Percentiles rank a stretch among this genome's conserved stretches.
Conservation (phyloP, 1,139 yeast genomes). For the Hyphopichia buzzinii region DNA sequence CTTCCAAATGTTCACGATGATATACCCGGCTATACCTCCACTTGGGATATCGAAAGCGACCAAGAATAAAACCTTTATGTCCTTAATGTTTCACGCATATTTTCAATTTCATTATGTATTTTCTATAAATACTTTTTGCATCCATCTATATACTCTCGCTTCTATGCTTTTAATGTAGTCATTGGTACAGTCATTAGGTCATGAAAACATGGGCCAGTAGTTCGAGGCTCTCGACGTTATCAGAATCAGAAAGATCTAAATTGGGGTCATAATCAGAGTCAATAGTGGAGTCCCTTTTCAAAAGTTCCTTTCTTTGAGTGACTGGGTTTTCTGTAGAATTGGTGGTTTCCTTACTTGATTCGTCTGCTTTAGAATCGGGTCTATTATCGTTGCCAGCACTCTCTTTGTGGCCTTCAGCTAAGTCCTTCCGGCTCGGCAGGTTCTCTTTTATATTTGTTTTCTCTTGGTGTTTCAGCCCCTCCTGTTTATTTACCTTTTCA, state of each 20-base stretch:
- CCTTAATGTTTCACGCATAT: background rate
- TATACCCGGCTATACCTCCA: constrained; percentile 28
- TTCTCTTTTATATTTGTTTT: background rate
- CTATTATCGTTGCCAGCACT: constrained; percentile 7
- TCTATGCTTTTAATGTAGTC: no score
- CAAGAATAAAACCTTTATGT: background rate
- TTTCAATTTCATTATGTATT: background rate
- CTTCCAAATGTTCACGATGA: constrained; percentile 17
- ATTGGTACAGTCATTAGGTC: background rate
- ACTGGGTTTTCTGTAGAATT: background rate
- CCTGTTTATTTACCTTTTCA: constrained; percentile 2
- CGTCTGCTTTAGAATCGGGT: constrained; percentile 6
- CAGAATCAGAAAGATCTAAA: constrained; percentile 25
- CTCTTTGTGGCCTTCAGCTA: constrained; percentile 6
- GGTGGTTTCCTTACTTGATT: constrained; percentile 6
- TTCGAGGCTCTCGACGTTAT: background rate
- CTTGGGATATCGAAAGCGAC: constrained; percentile 13
- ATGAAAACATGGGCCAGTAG: background rate
- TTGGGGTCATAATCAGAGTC: constrained; percentile 29
- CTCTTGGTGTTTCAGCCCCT: constrained; percentile 4
- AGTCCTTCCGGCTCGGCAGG: constrained; percentile 4
- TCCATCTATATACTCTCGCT: no score
- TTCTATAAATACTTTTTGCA: no score
- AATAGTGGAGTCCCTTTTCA: constrained; percentile 19
- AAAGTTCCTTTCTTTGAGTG: background rate